These are phyloP conservation scores for Mucor irregularis DNA, from an alignment of 371 early-diverging fungal species.

Conservation along the genomic window DNA sequence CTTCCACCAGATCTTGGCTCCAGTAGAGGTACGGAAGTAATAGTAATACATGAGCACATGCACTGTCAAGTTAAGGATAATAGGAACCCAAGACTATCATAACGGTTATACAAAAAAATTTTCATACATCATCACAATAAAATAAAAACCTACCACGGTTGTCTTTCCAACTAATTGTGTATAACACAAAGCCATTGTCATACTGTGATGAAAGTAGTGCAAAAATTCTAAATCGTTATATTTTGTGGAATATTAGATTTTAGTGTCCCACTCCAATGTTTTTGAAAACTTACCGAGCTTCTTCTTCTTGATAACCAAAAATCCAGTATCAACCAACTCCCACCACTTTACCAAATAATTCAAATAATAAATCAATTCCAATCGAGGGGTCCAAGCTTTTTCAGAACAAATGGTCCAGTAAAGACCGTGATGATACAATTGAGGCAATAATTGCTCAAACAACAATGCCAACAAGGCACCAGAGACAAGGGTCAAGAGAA, in stretches of 20 bases:
- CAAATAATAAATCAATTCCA: conserved; percentile 66
- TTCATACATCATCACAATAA: no score
- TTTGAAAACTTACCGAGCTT: conserved; percentile 36
- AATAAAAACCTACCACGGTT: conserved; percentile 61
- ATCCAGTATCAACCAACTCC: conserved; percentile 72
- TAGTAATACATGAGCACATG: conserved; percentile 91
- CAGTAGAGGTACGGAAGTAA: conserved; percentile 82
- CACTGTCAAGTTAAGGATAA: conserved; percentile 80
- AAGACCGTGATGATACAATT: conserved; percentile 60
- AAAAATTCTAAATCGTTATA: conserved; percentile 58
- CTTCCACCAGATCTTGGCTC: conserved; percentile 89
- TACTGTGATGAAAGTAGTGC: conserved; percentile 84
- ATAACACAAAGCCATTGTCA: conserved; percentile 82
- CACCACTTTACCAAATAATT: conserved; percentile 75
- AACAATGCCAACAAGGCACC: conserved; percentile 59
- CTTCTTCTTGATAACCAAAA: conserved; percentile 73
- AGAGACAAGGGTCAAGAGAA: conserved; percentile 65
- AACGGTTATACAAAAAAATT: neutral
- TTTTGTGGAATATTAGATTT: neutral
- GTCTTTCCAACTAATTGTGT: conserved; percentile 75
- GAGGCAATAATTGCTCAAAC: conserved; percentile 70
- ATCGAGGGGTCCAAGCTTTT: conserved; percentile 53
- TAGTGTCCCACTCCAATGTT: neutral
- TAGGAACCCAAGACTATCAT: conserved; percentile 68
- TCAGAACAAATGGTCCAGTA: conserved; percentile 63